Conservation (phyloP, 2,329 filamentous ascomycete species). For the Aspergillus quadrilineatus region DNA sequence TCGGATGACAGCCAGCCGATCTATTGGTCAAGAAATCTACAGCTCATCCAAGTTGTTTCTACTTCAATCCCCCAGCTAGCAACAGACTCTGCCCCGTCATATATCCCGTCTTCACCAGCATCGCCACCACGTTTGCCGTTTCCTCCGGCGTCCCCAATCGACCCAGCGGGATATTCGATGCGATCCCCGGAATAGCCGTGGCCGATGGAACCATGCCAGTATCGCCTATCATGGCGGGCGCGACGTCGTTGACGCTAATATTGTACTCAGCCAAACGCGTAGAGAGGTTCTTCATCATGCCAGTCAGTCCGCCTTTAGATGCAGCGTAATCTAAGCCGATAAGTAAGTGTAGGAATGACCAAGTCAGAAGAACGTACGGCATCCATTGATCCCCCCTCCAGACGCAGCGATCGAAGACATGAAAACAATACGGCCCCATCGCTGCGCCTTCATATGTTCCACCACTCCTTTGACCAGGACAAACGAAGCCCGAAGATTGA, state of each 20-base stretch:
- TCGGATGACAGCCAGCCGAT: neutral
- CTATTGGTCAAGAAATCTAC: neutral
- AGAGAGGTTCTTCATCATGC: conserved; percentile 66
- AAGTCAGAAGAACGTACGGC: conserved; percentile 38
- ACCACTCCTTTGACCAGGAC: conserved; percentile 61
- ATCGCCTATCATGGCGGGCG: conserved; percentile 66
- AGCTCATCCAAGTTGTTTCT: neutral
- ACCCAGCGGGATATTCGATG: conserved; percentile 60
- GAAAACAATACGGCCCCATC: conserved; percentile 65
- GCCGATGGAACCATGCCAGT: conserved; percentile 63
- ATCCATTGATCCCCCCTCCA: conserved; percentile 64
- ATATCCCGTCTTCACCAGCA: conserved; percentile 61
- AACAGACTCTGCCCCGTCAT: conserved; percentile 58
- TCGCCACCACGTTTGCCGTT: conserved; percentile 60
- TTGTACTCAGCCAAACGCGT: conserved; percentile 59
- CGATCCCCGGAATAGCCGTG: conserved; percentile 58
- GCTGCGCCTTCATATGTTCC: conserved; percentile 58
- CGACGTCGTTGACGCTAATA: conserved; percentile 66
- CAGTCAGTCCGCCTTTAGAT: conserved; percentile 61
- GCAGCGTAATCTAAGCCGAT: conserved; percentile 50
- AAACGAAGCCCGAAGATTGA: conserved; percentile 64
- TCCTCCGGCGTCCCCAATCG: conserved; percentile 59
- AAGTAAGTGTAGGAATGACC: neutral
- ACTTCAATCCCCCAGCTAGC: conserved; percentile 44
- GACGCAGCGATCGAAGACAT: conserved; percentile 63